phyloP scores from a whole-genome alignment of 2,329 filamentous ascomycete species.

The Eutypella sp. region DNA sequence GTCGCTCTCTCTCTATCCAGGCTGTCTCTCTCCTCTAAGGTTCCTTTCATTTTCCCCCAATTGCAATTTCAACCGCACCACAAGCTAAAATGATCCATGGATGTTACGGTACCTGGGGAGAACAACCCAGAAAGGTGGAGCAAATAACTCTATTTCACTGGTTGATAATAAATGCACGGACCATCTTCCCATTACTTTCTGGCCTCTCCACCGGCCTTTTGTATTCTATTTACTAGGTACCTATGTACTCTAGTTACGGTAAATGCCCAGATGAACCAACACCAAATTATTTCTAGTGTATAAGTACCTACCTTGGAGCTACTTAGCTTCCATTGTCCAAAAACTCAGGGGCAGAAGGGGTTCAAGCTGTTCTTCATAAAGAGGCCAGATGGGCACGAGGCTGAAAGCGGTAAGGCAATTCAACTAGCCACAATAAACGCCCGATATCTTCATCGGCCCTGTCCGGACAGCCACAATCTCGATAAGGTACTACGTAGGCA shows the following conservation, averaged over 20 bases:
- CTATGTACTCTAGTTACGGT: too few species aligned
- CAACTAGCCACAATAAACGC: background rate
- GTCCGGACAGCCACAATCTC: too few species aligned
- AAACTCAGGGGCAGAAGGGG: background rate
- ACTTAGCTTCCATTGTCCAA: too few species aligned
- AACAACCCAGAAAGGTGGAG: background rate
- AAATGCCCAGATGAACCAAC: too few species aligned
- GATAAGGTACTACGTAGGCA: too few species aligned
- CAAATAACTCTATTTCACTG: background rate
- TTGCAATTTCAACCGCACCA: constrained; percentile 1
- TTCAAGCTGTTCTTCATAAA: background rate
- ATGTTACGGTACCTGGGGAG: background rate
- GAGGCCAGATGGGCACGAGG: background rate
- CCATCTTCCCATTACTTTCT: background rate
- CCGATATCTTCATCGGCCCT: too few species aligned
- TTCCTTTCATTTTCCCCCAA: too few species aligned
- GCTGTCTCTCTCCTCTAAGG: background rate
- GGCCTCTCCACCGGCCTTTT: background rate
- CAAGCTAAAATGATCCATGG: background rate
- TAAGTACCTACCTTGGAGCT: too few species aligned
- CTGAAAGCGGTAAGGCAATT: background rate
- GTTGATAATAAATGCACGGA: background rate
- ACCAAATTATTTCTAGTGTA: too few species aligned
- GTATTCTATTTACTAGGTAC: background rate
- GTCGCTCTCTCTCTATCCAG: background rate